Evolutionary conservation across 768 basidiomycete genomes (phyloP).

Genomic region (Serendipita indica): DNA sequence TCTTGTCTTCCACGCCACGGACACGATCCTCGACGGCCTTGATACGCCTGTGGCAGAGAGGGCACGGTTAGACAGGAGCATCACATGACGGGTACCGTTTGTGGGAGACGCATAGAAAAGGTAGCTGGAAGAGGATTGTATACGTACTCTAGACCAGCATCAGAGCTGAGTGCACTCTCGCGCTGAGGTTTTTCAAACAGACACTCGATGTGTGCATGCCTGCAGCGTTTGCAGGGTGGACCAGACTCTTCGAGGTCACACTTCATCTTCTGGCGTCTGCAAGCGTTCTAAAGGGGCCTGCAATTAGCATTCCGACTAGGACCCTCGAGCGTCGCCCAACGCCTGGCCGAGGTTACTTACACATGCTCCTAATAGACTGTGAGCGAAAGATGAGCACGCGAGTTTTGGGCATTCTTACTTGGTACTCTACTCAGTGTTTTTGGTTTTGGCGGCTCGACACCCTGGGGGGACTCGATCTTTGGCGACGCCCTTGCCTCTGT

Average conservation of each 20-base stretch:
- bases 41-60: not conserved
- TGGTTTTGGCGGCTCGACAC: not conserved
- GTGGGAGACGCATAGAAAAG: no score
- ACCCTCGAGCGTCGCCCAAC: not conserved
- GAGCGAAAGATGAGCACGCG: not conserved
- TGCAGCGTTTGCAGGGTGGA: conserved; percentile 87
- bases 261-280: conserved; percentile 93
- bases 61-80: not conserved
- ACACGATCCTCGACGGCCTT: not conserved
- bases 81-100: not conserved
- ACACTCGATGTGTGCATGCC: conserved; percentile 79
- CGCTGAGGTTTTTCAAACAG: conserved; percentile 87
- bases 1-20: conserved; percentile 3
- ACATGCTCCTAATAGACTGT: conserved; percentile 50
- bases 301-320: conserved; percentile 11
- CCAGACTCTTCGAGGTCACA: conserved; percentile 36
- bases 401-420: not conserved
- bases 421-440: conserved; percentile 5
- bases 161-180: conserved; percentile 74
- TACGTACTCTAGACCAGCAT: conserved; percentile 77
- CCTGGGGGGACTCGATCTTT: not conserved
- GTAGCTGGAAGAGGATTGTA: no score
- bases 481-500: not conserved
- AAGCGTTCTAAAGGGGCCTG: conserved; percentile 63
- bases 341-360: conserved; percentile 32